Base-by-base conservation (phyloP, 768 basidiomycete species). In the Tricholoma bakamatsutake region DNA sequence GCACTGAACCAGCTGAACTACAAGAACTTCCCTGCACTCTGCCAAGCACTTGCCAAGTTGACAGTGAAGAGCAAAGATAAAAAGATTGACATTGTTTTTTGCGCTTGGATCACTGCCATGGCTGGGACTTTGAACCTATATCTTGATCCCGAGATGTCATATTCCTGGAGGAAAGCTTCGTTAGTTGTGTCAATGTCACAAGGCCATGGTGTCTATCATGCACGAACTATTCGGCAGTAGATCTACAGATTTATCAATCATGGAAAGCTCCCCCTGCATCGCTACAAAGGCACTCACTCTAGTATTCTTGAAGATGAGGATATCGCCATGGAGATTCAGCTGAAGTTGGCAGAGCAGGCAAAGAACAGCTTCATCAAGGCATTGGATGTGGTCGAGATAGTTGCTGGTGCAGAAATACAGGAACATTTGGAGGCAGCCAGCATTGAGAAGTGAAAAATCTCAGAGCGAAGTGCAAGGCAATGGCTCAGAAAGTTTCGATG, bases 261-360 rank as follows among this genome's bases (percentile, higher is more conserved):
- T 3, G 70, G 40, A 42, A 42, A 42, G 7, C 40, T 42, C 7
- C 40, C 17, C 40, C 12, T 42, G n/a, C 40, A 42, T 7, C 10
- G 40, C 1, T 42, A 42, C n/a, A 42, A 18, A 42, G 40, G 65
- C 72, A 13, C 59, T 3, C 21, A 24, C 3, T 24, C 21, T 3
- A 18, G 69, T 1, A 67, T 72, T 59, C n/a, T n/a, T n/a, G n/a
- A n/a, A n/a, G n/a, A n/a, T n/a, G 70, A 73, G 52, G 69, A 73
- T 53, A 62, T 71, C 54, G 17, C 62, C n/a, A 42, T 42, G 40
- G 40, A 42, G 40, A 28, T 71, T 12, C 59, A 70, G 37, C 57
- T 71, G 0, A 66, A 71, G 49, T 62, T 75, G 2, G 45, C 56
- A 15, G 62, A 61, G 39, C 56, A 60, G 18, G 57, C 66, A 12